Percentiles rank a stretch among this genome's conserved stretches.
These are phyloP conservation scores for Pseudonectria foliicola DNA, from an alignment of 2,329 filamentous ascomycete species.

Conservation along the genomic window DNA sequence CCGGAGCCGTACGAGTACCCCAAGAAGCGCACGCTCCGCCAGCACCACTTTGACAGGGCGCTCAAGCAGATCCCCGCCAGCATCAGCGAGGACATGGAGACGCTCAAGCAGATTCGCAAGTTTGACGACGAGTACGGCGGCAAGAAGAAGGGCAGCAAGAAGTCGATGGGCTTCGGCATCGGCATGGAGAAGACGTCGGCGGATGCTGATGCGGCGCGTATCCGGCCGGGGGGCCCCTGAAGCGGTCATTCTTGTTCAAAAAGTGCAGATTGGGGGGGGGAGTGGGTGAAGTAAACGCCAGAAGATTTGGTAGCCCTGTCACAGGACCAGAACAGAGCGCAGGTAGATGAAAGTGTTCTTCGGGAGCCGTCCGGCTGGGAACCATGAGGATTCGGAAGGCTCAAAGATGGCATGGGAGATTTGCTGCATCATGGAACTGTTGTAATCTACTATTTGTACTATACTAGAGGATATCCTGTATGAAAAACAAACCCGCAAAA, in stretches of 20 bases:
- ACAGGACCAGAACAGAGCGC: too few species aligned
- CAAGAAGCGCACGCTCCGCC: constrained; percentile 45
- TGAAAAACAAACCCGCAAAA: constrained; percentile 3
- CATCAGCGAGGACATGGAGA: constrained; percentile 89
- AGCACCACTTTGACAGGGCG: constrained; percentile 75
- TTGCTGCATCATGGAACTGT: not conserved
- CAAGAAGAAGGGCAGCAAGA: constrained; percentile 57
- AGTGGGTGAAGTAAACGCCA: constrained; percentile 1
- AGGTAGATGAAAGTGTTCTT: constrained; percentile 4
- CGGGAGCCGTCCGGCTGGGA: not conserved
- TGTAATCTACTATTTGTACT: constrained; percentile 14
- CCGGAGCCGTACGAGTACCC: constrained; percentile 53
- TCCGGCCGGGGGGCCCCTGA: constrained; percentile 25
- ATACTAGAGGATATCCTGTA: constrained; percentile 9
- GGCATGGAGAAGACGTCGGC: constrained; percentile 27
- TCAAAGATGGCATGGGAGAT: constrained; percentile 1
- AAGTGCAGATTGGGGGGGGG: constrained; percentile 1
- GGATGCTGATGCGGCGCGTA: constrained; percentile 39
- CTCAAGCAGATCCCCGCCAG: constrained; percentile 85
- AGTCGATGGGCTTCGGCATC: constrained; percentile 53
- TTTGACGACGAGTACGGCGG: constrained; percentile 96
- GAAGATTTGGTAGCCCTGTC: too few species aligned
- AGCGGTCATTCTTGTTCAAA: constrained; percentile 9
- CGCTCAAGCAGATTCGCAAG: constrained; percentile 77
- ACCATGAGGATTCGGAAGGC: constrained; percentile 3